phyloP scores from a whole-genome alignment of 2,329 filamentous ascomycete genomes.

The Bipolaris bicolor region DNA sequence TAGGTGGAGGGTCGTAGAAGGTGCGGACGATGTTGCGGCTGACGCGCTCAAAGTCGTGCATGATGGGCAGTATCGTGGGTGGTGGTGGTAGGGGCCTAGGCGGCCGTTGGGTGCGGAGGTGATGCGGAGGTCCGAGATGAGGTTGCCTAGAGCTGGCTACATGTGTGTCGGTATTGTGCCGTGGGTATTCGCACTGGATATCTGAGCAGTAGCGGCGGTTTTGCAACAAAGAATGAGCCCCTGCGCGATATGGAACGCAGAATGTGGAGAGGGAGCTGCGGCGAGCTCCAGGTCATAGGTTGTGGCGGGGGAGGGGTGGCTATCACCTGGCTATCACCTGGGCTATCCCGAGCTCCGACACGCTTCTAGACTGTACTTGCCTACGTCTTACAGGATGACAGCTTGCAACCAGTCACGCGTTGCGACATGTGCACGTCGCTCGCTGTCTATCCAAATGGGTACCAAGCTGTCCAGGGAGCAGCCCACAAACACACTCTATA shows the following conservation, averaged over 20 bases:
- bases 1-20: constrained; percentile 89
- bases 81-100: background rate
- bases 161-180: constrained; percentile 13
- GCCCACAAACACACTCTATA: too few species aligned
- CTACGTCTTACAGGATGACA: background rate
- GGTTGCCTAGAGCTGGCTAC: constrained; percentile 22
- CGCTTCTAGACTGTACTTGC: background rate
- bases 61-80: constrained; percentile 35
- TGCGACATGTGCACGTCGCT: too few species aligned
- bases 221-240: background rate
- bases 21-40: constrained; percentile 82
- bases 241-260: background rate
- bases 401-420: background rate
- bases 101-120: constrained; percentile 20
- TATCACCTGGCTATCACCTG: constrained; percentile 14
- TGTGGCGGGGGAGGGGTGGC: constrained; percentile 16
- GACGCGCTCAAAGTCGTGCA: constrained; percentile 77
- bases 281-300: constrained; percentile 16
- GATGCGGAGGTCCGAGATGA: constrained; percentile 21
- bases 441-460: too few species aligned
- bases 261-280: background rate
- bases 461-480: too few species aligned
- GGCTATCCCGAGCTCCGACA: constrained; percentile 3
- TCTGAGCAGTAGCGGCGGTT: background rate
- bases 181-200: background rate